phyloP scores from a whole-genome alignment of 495 filamentous ascomycete genomes.

The Lichina pygmaea region DNA sequence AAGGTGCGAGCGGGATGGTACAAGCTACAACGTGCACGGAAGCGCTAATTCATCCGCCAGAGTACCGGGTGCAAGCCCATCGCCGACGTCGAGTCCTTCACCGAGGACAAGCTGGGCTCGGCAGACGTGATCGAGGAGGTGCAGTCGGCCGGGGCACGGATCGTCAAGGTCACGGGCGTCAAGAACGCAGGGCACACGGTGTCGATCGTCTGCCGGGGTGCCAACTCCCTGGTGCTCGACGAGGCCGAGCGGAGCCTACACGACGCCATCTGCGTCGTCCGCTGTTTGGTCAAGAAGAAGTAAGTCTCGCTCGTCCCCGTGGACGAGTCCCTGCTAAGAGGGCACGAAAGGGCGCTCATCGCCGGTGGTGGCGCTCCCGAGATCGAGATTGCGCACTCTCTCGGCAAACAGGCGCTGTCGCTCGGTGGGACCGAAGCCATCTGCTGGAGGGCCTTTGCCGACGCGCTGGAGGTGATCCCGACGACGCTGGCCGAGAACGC shows the following conservation, averaged over 20 bases:
- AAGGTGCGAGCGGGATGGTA: conserved; percentile 21
- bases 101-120: conserved; percentile 92
- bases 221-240: conserved; percentile 82
- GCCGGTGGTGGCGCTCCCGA: conserved; percentile 91
- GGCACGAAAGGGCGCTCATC: conserved; percentile 34
- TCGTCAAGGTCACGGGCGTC: conserved; percentile 85
- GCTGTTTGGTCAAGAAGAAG: conserved; percentile 96
- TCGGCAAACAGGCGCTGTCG: conserved; percentile 54
- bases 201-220: conserved; percentile 78
- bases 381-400: conserved; percentile 67
- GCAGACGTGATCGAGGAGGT: conserved; percentile 88
- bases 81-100: conserved; percentile 95
- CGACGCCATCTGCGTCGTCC: conserved; percentile 91
- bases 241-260: conserved; percentile 90
- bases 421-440: conserved; percentile 81
- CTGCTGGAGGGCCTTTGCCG: conserved; percentile 96
- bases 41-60: conserved; percentile 7
- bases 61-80: conserved; percentile 94
- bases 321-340: neutral
- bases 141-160: conserved; percentile 60
- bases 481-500: conserved; percentile 95
- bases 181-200: conserved; percentile 62
- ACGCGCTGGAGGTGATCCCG: conserved; percentile 91
- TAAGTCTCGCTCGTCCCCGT: neutral
- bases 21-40: no score